These are phyloP conservation scores for Trypanosoma conorhini DNA, from an alignment of 208 protist genomes.

Conservation along the genomic window DNA sequence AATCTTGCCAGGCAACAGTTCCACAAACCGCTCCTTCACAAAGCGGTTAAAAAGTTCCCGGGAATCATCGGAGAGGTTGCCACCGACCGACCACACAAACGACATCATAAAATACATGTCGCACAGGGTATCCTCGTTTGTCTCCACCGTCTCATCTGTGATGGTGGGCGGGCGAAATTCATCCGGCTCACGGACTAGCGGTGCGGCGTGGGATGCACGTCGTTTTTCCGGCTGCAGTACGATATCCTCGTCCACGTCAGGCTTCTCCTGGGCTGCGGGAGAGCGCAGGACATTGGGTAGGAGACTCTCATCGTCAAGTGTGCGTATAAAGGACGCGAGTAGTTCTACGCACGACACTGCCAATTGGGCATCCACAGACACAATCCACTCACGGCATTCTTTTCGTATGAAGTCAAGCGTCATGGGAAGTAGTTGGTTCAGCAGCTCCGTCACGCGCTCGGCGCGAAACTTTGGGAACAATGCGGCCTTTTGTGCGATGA, in stretches of 20 bases:
- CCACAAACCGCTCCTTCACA: conserved; percentile 62
- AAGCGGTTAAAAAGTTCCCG: conserved; percentile 91
- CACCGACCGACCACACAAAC: conserved; percentile 97
- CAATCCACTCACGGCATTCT: conserved; percentile 90
- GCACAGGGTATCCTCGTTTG: conserved; percentile 74
- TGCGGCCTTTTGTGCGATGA: conserved; percentile 55
- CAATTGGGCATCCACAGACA: conserved; percentile 89
- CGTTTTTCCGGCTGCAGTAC: background rate
- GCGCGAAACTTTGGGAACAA: conserved; percentile 41
- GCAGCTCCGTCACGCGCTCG: conserved; percentile 75
- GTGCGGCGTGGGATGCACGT: background rate
- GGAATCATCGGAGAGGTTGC: conserved; percentile 88
- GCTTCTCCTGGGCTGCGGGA: conserved; percentile 24
- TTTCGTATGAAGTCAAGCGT: conserved; percentile 89
- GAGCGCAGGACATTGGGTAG: conserved; percentile 20
- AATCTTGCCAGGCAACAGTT: conserved; percentile 60
- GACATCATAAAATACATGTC: conserved; percentile 96
- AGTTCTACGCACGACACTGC: conserved; percentile 91
- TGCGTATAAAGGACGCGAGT: conserved; percentile 74
- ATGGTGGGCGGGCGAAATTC: conserved; percentile 76
- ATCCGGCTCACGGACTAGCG: conserved; percentile 33
- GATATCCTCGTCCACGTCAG: conserved; percentile 26
- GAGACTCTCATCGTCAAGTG: conserved; percentile 42
- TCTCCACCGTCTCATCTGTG: conserved; percentile 40
- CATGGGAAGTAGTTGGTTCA: conserved; percentile 71